Evolutionary conservation across 768 basidiomycete genomes (phyloP).

Genomic region (Hypholoma sublateritium): DNA sequence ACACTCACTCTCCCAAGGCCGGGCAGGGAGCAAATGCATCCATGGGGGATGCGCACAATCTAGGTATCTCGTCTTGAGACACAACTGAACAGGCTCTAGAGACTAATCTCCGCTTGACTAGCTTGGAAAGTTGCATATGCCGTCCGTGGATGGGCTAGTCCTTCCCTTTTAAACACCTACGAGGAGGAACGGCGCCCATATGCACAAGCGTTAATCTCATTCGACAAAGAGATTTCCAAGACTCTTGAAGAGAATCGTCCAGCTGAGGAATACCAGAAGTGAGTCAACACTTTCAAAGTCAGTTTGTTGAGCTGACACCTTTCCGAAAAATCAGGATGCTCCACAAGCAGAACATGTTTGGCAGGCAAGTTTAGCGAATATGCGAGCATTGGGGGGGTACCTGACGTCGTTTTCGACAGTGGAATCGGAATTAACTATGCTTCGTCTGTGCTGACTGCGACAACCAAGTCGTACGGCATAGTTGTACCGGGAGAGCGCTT

Average conservation of each 20-base stretch:
- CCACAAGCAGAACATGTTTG: conserved; percentile 12
- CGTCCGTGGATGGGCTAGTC: not conserved
- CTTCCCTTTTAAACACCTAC: not conserved
- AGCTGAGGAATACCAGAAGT: conserved; percentile 1
- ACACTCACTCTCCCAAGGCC: conserved; percentile 13
- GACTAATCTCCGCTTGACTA: not conserved
- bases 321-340: not conserved
- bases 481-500: conserved; percentile 7
- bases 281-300: not conserved
- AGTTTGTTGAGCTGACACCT: not conserved
- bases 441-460: conserved; percentile 1
- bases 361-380: not conserved
- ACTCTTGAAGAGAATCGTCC: not conserved
- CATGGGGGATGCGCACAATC: conserved; percentile 1
- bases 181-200: conserved; percentile 3
- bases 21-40: conserved; percentile 13
- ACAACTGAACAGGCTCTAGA: not conserved
- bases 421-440: conserved; percentile 12
- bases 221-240: not conserved
- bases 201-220: conserved; percentile 1
- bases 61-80: not conserved
- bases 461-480: not conserved
- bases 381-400: too few relatives aligned
- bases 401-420: not conserved
- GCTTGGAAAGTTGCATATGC: conserved; percentile 2